Percentiles rank a stretch among this genome's conserved stretches.
phyloP scores from a whole-genome alignment of 345 rosid genomes.

The Populus alba region DNA sequence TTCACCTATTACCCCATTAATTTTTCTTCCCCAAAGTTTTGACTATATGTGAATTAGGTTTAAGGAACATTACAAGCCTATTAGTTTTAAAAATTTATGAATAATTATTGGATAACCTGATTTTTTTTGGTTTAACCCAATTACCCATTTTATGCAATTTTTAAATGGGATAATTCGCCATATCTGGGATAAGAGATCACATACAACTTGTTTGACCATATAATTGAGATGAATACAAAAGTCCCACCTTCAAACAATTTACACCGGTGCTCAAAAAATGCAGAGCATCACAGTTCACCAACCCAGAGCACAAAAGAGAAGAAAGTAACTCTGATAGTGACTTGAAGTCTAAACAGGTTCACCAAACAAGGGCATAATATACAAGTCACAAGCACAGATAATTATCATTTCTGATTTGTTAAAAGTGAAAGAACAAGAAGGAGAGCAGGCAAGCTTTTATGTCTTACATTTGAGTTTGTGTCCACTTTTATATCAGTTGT shows the following conservation, averaged over 20 bases:
- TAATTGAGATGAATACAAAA: neutral
- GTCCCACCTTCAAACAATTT: neutral
- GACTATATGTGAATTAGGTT: too few relatives aligned
- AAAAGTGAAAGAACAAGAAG: neutral
- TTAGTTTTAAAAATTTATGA: too few relatives aligned
- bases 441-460: neutral
- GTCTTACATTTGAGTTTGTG: constrained; percentile 58
- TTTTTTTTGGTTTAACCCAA: too few relatives aligned
- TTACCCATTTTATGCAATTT: too few relatives aligned
- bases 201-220: neutral
- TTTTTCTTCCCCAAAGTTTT: too few relatives aligned
- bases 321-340: neutral
- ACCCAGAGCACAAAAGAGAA: too few relatives aligned
- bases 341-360: neutral
- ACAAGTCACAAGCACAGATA: neutral
- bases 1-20: too few relatives aligned
- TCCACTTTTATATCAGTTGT: constrained; percentile 38
- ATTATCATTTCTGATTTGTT: neutral
- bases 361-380: neutral
- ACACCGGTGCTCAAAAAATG: neutral
- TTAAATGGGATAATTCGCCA: neutral
- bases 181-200: neutral
- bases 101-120: too few relatives aligned
- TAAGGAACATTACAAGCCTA: too few relatives aligned
- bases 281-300: neutral